Conservation (phyloP, 139 green algal species). For the Micromonas pusilla region DNA sequence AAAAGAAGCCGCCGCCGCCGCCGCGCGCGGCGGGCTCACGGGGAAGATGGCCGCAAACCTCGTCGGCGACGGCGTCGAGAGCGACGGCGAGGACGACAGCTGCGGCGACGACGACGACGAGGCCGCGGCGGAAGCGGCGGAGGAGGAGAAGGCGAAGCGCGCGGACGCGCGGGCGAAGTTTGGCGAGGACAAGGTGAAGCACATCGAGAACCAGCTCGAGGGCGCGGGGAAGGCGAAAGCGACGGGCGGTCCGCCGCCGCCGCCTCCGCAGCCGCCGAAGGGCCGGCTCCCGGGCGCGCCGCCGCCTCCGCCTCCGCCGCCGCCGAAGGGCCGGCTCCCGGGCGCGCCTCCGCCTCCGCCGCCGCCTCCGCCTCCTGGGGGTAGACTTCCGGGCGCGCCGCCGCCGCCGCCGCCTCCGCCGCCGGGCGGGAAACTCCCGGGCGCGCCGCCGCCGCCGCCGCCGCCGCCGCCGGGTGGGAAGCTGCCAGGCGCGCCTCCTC, state of each 20-base stretch:
- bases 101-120: neutral
- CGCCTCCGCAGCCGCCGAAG: too few relatives aligned
- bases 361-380: neutral
- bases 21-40: neutral
- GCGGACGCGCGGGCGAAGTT: neutral
- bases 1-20: too few relatives aligned
- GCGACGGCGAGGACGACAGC: too few relatives aligned
- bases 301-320: too few relatives aligned
- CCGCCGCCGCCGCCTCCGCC: neutral
- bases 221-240: too few relatives aligned
- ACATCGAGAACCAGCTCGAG: neutral
- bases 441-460: conserved; percentile 37
- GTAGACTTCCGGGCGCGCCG: neutral
- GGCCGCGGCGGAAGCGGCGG: neutral
- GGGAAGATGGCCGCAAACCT: neutral
- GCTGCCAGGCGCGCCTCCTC: conserved; percentile 15
- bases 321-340: neutral
- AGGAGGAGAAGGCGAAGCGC: neutral
- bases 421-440: neutral
- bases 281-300: neutral
- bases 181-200: neutral
- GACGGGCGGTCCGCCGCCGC: too few relatives aligned
- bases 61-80: neutral
- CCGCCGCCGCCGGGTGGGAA: conserved; percentile 22
- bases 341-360: too few relatives aligned